Evolutionary conservation across 768 basidiomycete genomes (phyloP).

Genomic region (Dacryopinax spathularia): DNA sequence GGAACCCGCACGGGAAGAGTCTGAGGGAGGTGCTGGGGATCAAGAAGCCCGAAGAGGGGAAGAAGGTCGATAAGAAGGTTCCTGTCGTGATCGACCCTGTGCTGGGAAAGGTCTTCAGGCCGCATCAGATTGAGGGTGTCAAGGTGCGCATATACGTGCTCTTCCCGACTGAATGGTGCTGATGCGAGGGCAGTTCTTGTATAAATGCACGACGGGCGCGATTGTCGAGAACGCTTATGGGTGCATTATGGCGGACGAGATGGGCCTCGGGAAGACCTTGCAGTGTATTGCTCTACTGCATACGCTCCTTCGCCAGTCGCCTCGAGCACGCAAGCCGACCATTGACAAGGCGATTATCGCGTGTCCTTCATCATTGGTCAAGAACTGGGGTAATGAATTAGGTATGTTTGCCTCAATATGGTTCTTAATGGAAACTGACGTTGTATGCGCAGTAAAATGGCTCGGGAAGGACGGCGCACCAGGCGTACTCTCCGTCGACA

Average conservation of each 20-base stretch:
- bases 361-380: constrained; percentile 91
- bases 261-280: constrained; percentile 91
- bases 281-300: constrained; percentile 93
- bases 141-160: constrained; percentile 43
- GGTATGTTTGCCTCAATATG: constrained; percentile 35
- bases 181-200: constrained; percentile 56
- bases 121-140: constrained; percentile 97
- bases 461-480: constrained; percentile 66
- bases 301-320: constrained; percentile 92
- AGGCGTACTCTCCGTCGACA: constrained; percentile 77
- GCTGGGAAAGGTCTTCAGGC: constrained; percentile 73
- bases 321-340: constrained; percentile 65
- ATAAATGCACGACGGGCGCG: constrained; percentile 89
- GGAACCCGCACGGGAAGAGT: constrained; percentile 77
- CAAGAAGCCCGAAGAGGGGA: constrained; percentile 36
- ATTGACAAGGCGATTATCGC: constrained; percentile 97
- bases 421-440: not conserved
- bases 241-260: constrained; percentile 95
- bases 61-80: constrained; percentile 57
- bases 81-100: constrained; percentile 93
- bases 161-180: constrained; percentile 6
- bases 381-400: constrained; percentile 97
- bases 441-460: constrained; percentile 67
- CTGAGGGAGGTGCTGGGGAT: constrained; percentile 64
- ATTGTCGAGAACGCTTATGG: constrained; percentile 67